Percentiles rank a stretch among this genome's conserved stretches.
Conservation (phyloP, 192 early-diverging fungal genomes). For the Kickxella alabastrina region DNA sequence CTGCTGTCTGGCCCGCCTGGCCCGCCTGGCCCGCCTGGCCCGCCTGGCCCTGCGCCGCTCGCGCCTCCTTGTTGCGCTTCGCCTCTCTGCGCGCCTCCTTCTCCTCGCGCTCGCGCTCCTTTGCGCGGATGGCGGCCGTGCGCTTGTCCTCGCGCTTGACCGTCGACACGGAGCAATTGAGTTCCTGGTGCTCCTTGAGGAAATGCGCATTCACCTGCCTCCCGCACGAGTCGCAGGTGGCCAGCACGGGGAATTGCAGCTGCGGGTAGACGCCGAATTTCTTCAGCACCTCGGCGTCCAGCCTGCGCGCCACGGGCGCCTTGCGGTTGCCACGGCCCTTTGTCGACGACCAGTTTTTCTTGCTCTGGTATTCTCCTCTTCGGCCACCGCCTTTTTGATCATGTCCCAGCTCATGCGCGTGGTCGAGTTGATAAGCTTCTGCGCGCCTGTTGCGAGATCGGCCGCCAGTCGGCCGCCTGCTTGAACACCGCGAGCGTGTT, state of each 20-base stretch:
- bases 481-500: conserved; percentile 27
- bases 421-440: conserved; percentile 14
- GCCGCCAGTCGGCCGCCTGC: conserved; percentile 26
- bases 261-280: conserved; percentile 46
- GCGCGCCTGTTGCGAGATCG: not conserved
- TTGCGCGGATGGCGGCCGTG: not conserved
- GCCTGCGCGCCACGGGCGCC: conserved; percentile 48
- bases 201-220: conserved; percentile 44
- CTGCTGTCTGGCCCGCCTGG: too few species aligned
- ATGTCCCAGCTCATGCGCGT: conserved; percentile 45
- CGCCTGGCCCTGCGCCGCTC: not conserved
- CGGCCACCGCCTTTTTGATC: conserved; percentile 51
- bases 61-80: not conserved
- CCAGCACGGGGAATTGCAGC: conserved; percentile 39
- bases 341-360: conserved; percentile 55
- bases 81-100: not conserved
- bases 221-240: conserved; percentile 45
- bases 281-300: conserved; percentile 47
- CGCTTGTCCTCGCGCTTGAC: conserved; percentile 32
- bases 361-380: conserved; percentile 57
- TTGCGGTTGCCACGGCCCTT: conserved; percentile 52
- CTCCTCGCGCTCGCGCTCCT: conserved; percentile 9
- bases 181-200: conserved; percentile 48
- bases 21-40: too few species aligned
- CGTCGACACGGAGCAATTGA: conserved; percentile 32